Evolutionary conservation across 148 eudicot genomes (phyloP).

Genomic region (Pouteria glomerata): DNA sequence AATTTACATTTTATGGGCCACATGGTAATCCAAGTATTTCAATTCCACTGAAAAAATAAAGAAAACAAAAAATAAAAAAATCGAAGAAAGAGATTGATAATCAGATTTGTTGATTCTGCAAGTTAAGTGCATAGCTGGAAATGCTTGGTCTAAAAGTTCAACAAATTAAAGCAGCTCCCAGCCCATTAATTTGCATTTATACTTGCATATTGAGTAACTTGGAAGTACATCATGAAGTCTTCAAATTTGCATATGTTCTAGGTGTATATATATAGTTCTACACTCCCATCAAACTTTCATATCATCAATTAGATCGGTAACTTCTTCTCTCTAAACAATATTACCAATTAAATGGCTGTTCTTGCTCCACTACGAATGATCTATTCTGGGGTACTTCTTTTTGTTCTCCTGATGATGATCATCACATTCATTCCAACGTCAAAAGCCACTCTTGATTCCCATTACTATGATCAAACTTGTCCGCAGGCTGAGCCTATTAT

Average conservation of each 20-base stretch:
- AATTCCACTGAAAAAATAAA: too few species aligned
- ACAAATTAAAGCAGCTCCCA: background rate
- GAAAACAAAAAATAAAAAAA: too few species aligned
- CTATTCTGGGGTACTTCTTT: conserved; percentile 9
- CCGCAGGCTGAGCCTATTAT: conserved; percentile 53
- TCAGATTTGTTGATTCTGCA: background rate
- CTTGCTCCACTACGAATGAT: conserved; percentile 12
- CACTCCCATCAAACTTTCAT: background rate
- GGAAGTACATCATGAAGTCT: conserved; percentile 14
- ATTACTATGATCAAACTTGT: conserved; percentile 55
- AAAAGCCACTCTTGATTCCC: conserved; percentile 39
- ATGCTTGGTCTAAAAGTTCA: conserved; percentile 26
- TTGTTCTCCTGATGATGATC: conserved; percentile 24
- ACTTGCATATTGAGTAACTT: conserved; percentile 18
- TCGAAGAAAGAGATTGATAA: background rate
- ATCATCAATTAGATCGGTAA: too few species aligned
- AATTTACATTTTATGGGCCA: too few species aligned
- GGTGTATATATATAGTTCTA: conserved; percentile 9
- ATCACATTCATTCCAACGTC: too few species aligned
- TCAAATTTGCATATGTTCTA: conserved; percentile 5
- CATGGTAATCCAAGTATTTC: too few species aligned
- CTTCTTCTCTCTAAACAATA: too few species aligned
- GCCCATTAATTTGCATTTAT: background rate
- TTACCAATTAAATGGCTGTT: conserved; percentile 42
- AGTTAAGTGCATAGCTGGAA: conserved; percentile 6